Conservation (phyloP, 2,329 filamentous ascomycete species). For the Cladobotryum protrusum region DNA sequence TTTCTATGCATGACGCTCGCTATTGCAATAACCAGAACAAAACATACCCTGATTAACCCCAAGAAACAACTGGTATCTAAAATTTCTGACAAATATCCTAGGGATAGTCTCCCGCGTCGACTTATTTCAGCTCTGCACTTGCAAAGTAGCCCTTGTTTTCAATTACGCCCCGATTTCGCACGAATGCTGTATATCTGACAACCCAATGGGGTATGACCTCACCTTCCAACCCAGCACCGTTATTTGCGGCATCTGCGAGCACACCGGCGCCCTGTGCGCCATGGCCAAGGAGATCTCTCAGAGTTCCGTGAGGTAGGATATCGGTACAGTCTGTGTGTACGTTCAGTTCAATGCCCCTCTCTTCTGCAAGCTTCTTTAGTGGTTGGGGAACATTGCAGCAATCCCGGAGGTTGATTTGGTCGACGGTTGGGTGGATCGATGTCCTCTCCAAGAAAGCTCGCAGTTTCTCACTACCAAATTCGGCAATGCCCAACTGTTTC, state of each 20-base stretch:
- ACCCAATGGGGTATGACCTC: conserved; percentile 89
- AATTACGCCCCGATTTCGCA: conserved; percentile 88
- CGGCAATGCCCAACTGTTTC: conserved; percentile 72
- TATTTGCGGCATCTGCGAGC: conserved; percentile 53
- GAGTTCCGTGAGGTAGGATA: conserved; percentile 77
- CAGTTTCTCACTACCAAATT: conserved; percentile 83
- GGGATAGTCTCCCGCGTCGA: background rate
- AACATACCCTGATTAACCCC: background rate
- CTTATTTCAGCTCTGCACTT: conserved; percentile 56
- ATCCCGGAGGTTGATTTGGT: conserved; percentile 94
- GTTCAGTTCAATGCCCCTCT: conserved; percentile 75
- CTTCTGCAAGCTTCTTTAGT: conserved; percentile 76
- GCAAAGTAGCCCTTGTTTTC: conserved; percentile 99
- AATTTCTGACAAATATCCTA: background rate
- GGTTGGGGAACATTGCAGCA: conserved; percentile 94
- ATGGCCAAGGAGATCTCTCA: conserved; percentile 74
- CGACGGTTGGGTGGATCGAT: conserved; percentile 67
- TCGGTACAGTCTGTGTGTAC: conserved; percentile 94
- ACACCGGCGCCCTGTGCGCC: conserved; percentile 68
- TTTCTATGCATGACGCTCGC: conserved; percentile 25
- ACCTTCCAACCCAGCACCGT: conserved; percentile 57
- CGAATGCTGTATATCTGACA: conserved; percentile 92
- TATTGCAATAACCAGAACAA: conserved; percentile 20
- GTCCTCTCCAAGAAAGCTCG: conserved; percentile 68
- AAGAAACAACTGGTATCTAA: too few relatives aligned